These are phyloP conservation scores for Colletotrichum plurivorum DNA, from an alignment of 2,329 filamentous ascomycete species.

Conservation along the genomic window DNA sequence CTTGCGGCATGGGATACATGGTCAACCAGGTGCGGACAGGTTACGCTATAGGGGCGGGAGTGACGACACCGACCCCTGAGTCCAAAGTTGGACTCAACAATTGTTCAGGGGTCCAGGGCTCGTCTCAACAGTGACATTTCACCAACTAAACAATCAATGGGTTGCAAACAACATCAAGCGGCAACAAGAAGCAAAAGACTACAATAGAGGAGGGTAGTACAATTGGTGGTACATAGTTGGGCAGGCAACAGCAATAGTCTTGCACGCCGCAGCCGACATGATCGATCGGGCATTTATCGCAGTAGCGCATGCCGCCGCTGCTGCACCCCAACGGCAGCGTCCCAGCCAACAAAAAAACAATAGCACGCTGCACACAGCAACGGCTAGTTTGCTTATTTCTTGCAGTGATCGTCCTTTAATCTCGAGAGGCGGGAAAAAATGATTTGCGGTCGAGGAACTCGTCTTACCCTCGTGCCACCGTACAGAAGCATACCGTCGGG, in stretches of 20 bases:
- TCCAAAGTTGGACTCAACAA: conserved; percentile 4
- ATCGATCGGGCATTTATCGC: neutral
- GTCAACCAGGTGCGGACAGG: too few relatives aligned
- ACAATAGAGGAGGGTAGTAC: too few relatives aligned
- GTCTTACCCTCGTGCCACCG: too few relatives aligned
- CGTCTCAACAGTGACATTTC: neutral
- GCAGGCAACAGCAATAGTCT: too few relatives aligned
- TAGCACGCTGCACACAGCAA: neutral
- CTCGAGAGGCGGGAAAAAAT: too few relatives aligned
- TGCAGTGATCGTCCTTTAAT: conserved; percentile 19
- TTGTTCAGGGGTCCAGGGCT: neutral
- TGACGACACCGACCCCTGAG: conserved; percentile 21
- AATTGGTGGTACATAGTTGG: too few relatives aligned
- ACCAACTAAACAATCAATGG: neutral
- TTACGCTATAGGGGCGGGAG: neutral
- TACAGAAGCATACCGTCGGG: too few relatives aligned
- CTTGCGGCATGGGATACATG: too few relatives aligned
- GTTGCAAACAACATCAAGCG: too few relatives aligned
- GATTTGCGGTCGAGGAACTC: too few relatives aligned
- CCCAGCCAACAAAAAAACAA: neutral
- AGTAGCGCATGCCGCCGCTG: neutral
- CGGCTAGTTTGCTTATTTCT: neutral
- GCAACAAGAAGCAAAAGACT: too few relatives aligned
- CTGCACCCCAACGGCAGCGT: neutral
- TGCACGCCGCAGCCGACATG: neutral